A percentile compares a stretch with the other conserved stretches of the same genome.
phyloP scores from a whole-genome alignment of 192 early-diverging fungal species.

The Coemansia guatemalensis region DNA sequence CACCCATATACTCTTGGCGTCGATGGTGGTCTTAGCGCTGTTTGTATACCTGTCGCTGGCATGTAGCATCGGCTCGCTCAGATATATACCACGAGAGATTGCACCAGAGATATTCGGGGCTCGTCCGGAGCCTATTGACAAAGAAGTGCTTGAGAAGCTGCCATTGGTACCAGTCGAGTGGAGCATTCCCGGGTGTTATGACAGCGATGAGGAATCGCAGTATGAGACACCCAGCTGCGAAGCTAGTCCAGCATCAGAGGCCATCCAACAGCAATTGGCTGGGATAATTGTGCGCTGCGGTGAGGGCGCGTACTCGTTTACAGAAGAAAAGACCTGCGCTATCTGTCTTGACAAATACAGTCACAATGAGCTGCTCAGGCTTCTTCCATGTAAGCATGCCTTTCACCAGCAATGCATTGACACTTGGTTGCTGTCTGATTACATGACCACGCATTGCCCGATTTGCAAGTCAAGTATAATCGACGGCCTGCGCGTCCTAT shows the following conservation, averaged over 20 bases:
- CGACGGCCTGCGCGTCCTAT: slow-evolving; percentile 30
- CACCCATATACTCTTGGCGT: slow-evolving; percentile 32
- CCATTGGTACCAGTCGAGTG: slow-evolving; percentile 41
- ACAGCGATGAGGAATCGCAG: slow-evolving; percentile 25
- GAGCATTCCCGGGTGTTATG: slow-evolving; percentile 12
- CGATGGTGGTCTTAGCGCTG: slow-evolving; percentile 24
- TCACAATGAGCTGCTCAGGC: slow-evolving; percentile 62
- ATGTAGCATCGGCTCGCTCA: slow-evolving; percentile 44
- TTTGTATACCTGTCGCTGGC: slow-evolving; percentile 30
- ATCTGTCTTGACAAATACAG: slow-evolving; percentile 75
- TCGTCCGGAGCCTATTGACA: slow-evolving; percentile 34
- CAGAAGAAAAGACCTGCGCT: slow-evolving; percentile 68
- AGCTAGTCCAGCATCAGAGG: slow-evolving; percentile 7
- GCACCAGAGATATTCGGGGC: slow-evolving; percentile 32
- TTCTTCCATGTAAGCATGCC: slow-evolving; percentile 73
- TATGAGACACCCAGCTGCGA: slow-evolving; percentile 25
- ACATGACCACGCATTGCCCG: slow-evolving; percentile 72
- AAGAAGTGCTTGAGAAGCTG: slow-evolving; percentile 24
- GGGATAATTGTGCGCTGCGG: slow-evolving; percentile 38
- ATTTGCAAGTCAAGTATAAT: slow-evolving; percentile 65
- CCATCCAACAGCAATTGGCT: slow-evolving; percentile 33
- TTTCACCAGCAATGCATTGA: slow-evolving; percentile 80
- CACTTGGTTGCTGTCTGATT: slow-evolving; percentile 70
- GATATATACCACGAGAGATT: slow-evolving; percentile 39
- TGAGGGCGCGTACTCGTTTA: slow-evolving; percentile 41